Evolutionary conservation across 2,329 filamentous ascomycete genomes (phyloP).

Genomic region (Balansia obtecta): DNA sequence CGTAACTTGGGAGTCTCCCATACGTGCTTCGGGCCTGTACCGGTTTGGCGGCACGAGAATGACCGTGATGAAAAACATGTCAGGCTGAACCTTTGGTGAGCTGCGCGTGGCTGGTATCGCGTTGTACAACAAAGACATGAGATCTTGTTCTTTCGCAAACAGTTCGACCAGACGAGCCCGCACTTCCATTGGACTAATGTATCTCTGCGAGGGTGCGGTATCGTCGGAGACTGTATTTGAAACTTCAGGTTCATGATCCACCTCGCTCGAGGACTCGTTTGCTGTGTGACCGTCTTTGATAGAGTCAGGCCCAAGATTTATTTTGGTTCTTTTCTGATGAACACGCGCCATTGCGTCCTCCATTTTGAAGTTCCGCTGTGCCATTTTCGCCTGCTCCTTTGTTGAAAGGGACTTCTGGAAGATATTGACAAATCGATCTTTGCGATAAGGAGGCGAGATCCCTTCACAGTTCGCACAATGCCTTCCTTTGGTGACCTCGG

Average conservation of each 20-base stretch:
- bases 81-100: slow-evolving; percentile 47
- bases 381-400: slow-evolving; percentile 57
- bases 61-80: slow-evolving; percentile 89
- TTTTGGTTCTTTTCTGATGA: slow-evolving; percentile 22
- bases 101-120: slow-evolving; percentile 54
- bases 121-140: slow-evolving; percentile 76
- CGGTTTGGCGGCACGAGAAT: slow-evolving; percentile 86
- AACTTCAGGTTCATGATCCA: slow-evolving; percentile 12
- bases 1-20: slow-evolving; percentile 64
- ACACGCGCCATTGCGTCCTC: slow-evolving; percentile 52
- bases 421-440: slow-evolving; percentile 85
- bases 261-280: slow-evolving; percentile 12
- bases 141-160: slow-evolving; percentile 77
- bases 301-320: slow-evolving; percentile 19
- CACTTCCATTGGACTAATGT: slow-evolving; percentile 74
- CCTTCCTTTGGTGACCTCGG: slow-evolving; percentile 54
- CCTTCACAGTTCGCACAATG: slow-evolving; percentile 56
- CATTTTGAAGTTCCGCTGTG: slow-evolving; percentile 51
- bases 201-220: slow-evolving; percentile 42
- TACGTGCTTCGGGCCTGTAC: slow-evolving; percentile 76
- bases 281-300: slow-evolving; percentile 58
- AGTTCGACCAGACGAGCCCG: slow-evolving; percentile 64
- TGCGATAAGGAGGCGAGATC: slow-evolving; percentile 72
- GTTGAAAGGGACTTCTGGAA: slow-evolving; percentile 52
- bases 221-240: neutral